These are phyloP conservation scores for Botrytis paeoniae DNA, from an alignment of 2,329 filamentous ascomycete genomes.

Conservation along the genomic window DNA sequence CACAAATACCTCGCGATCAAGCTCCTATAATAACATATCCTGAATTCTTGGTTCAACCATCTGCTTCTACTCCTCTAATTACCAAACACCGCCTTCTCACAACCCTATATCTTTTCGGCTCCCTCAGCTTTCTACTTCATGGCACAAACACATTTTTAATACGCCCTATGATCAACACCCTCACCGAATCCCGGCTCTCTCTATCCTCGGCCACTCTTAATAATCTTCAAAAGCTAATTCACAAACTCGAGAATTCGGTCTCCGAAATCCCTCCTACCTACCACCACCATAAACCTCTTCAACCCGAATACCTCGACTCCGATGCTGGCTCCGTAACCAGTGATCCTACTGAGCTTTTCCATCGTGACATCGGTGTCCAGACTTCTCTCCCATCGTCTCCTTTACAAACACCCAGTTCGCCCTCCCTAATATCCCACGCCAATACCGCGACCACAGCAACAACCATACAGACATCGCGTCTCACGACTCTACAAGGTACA, in stretches of 20 bases:
- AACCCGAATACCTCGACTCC: constrained; percentile 41
- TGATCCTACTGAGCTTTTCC: constrained; percentile 75
- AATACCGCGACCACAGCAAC: constrained; percentile 25
- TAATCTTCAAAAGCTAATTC: constrained; percentile 51
- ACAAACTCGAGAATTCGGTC: constrained; percentile 53
- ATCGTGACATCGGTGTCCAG: constrained; percentile 77
- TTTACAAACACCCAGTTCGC: constrained; percentile 26
- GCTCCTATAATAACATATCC: constrained; percentile 66
- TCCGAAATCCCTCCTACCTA: constrained; percentile 54
- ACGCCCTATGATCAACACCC: constrained; percentile 53
- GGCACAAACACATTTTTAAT: constrained; percentile 68
- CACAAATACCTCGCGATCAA: constrained; percentile 45
- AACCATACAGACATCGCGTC: constrained; percentile 39
- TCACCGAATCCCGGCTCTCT: constrained; percentile 52
- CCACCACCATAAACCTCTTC: constrained; percentile 29
- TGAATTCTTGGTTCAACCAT: constrained; percentile 61
- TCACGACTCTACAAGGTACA: constrained; percentile 48
- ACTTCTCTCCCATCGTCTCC: constrained; percentile 52
- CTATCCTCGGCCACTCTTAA: constrained; percentile 48
- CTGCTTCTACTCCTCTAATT: constrained; percentile 56
- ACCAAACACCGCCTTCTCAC: constrained; percentile 58
- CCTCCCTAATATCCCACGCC: constrained; percentile 31
- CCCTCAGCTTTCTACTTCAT: constrained; percentile 63
- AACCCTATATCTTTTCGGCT: constrained; percentile 56
- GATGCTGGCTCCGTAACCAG: constrained; percentile 40